These are phyloP conservation scores for Asterophora lycoperdoides DNA, from an alignment of 768 basidiomycete genomes.

Conservation along the genomic window DNA sequence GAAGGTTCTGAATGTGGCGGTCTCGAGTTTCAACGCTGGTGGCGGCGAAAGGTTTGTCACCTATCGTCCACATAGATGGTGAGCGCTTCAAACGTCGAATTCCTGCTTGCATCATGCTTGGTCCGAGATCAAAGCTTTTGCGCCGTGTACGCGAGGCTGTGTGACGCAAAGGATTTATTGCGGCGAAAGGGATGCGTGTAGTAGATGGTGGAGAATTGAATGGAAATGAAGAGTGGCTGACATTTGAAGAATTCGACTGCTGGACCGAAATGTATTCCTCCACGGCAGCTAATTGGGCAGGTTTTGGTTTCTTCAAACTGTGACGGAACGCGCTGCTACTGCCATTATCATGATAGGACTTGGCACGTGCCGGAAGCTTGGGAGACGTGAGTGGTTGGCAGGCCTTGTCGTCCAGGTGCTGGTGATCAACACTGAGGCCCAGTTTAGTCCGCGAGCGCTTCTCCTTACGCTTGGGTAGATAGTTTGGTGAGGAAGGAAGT, in stretches of 20 bases:
- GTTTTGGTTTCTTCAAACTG: not conserved
- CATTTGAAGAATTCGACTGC: constrained; percentile 5
- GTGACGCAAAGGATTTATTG: not conserved
- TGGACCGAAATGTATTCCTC: constrained; percentile 4
- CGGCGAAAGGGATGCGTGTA: not conserved
- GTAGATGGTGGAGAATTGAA: not conserved
- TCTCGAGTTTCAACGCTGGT: constrained; percentile 2
- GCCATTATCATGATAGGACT: constrained; percentile 5
- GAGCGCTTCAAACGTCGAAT: constrained; percentile 15
- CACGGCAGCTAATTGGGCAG: not conserved
- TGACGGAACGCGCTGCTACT: not conserved
- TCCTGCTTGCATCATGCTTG: constrained; percentile 10
- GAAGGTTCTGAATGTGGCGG: constrained; percentile 4
- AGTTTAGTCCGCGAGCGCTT: not conserved
- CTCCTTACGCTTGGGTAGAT: not conserved
- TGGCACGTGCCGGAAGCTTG: constrained; percentile 5
- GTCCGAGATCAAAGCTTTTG: constrained; percentile 11
- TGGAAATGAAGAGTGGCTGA: not conserved
- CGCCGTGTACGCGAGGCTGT: constrained; percentile 4
- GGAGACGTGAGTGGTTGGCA: not conserved
- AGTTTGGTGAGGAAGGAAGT: not conserved
- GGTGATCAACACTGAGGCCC: not conserved
- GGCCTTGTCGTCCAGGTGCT: not conserved
- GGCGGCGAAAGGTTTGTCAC: not conserved
- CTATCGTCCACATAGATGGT: constrained; percentile 9